Evolutionary conservation across 345 rosid genomes (phyloP), one percentile per base, ranked within the genome.

Genomic region (Reutealis trisperma): DNA sequence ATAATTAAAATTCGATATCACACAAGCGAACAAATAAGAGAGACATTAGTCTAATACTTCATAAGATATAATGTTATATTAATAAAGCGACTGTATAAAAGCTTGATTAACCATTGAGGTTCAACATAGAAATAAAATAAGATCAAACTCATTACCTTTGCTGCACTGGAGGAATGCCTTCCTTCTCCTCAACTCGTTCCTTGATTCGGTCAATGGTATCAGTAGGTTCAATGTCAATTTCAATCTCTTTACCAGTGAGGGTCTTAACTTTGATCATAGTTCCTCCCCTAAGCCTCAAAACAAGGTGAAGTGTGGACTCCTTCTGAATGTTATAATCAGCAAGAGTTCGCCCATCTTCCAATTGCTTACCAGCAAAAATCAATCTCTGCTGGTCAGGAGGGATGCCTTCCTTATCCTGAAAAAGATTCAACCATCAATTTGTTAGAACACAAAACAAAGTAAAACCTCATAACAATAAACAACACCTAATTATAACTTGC

Each of bases 251-350:
- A 4, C 99, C 98, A 0, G 99, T 96, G 42, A 91, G 96, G 18
- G 98, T 96, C 87, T 91, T 93, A 44, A 96, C 99, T 78, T 93
- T 96, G 49, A 96, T 93, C 99, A 96, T 96, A 51, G 97, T 93
- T 52, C 99, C 99, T 75, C 99, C 98, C 76, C 99, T 86, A 34
- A 96, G 96, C 89, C 99, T 89, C 86, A 92, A 75, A 73, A 96
- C 99, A 45, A 93, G 76, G 68, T 92, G 97, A 83, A 92, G 99
- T n/a, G 98, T 93, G 1, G 96, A 93, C 87, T 93, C 99, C 91
- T 92, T 95, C 69, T 93, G 98, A 81, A 95, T 93, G 87, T 91
- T 93, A 79, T 95, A 95, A 75, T 93, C 98, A 0, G 96, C 96
- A 58, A 95, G 89, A 22, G 99, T 93, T 49, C 96, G 82, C 0